These are phyloP conservation scores for Saxophila tyrrhenica DNA, from an alignment of 495 filamentous ascomycete species.

Conservation along the genomic window DNA sequence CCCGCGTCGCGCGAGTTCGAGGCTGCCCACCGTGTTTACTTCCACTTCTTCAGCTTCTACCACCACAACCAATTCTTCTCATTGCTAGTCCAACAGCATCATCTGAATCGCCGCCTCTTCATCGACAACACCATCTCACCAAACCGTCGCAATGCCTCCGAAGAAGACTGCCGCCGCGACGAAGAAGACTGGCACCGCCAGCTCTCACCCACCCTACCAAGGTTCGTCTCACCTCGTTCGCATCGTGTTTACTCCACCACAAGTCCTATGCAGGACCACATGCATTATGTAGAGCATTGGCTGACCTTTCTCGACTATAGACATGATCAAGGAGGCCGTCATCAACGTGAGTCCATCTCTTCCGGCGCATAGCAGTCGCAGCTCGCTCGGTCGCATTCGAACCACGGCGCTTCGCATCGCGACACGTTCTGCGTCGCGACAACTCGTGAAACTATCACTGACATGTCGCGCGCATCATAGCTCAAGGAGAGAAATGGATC, in stretches of 20 bases:
- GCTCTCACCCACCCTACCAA: constrained; percentile 44
- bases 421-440: constrained; percentile 10
- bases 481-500: constrained; percentile 57
- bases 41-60: background rate
- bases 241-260: constrained; percentile 15
- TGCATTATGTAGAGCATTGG: constrained; percentile 20
- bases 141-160: constrained; percentile 42
- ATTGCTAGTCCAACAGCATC: background rate
- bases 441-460: constrained; percentile 31
- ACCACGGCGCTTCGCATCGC: constrained; percentile 12
- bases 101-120: background rate
- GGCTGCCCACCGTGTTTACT: background rate
- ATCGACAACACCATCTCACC: background rate
- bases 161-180: constrained; percentile 46
- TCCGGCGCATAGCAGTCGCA: constrained; percentile 29
- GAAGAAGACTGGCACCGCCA: constrained; percentile 37
- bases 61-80: background rate
- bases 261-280: constrained; percentile 4
- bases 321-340: constrained; percentile 61
- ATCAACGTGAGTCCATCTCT: constrained; percentile 42
- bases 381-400: constrained; percentile 29
- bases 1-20: too few relatives aligned
- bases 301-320: constrained; percentile 35
- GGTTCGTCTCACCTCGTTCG: constrained; percentile 24
- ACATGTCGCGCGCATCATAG: constrained; percentile 36